Conservation (phyloP, 2,329 filamentous ascomycete species). For the Hypoxylon sp. region DNA sequence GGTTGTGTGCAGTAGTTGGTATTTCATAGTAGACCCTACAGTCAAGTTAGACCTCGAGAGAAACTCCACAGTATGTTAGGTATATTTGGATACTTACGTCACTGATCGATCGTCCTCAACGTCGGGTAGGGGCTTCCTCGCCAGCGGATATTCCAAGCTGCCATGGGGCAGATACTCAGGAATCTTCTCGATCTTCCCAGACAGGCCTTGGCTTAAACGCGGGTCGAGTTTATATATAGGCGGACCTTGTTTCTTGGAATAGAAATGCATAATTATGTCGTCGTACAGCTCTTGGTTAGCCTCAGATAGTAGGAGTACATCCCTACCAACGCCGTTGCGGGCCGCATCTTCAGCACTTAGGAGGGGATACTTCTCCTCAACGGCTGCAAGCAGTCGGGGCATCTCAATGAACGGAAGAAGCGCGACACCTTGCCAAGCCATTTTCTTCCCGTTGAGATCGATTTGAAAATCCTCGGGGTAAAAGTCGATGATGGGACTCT, state of each 20-base stretch:
- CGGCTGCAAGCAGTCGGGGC: slow-evolving; percentile 83
- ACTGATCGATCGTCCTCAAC: slow-evolving; percentile 90
- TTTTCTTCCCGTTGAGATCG: slow-evolving; percentile 97
- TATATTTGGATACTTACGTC: slow-evolving; percentile 70
- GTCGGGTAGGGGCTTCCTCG: slow-evolving; percentile 78
- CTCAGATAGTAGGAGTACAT: slow-evolving; percentile 88
- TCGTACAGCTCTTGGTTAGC: slow-evolving; percentile 84
- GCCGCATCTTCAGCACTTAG: slow-evolving; percentile 81
- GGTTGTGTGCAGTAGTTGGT: slow-evolving; percentile 77
- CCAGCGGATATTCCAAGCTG: slow-evolving; percentile 82
- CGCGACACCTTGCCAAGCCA: slow-evolving; percentile 96
- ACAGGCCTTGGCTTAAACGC: slow-evolving; percentile 80
- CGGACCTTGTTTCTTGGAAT: slow-evolving; percentile 85
- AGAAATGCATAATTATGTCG: slow-evolving; percentile 86
- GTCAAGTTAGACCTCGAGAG: slow-evolving; percentile 51
- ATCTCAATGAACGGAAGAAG: slow-evolving; percentile 97
- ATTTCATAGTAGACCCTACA: slow-evolving; percentile 87
- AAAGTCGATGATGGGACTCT: slow-evolving; percentile 96
- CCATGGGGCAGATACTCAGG: slow-evolving; percentile 88
- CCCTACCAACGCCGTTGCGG: slow-evolving; percentile 84
- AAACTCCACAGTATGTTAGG: slow-evolving; percentile 1
- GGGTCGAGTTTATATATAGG: slow-evolving; percentile 81
- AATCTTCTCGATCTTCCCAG: slow-evolving; percentile 85
- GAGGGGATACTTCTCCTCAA: slow-evolving; percentile 84
- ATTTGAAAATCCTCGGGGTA: slow-evolving; percentile 95